Evolutionary conservation across 257 asterid genomes (phyloP), one percentile per base, ranked within the genome.

Genomic region (Coffea eugenioides): DNA sequence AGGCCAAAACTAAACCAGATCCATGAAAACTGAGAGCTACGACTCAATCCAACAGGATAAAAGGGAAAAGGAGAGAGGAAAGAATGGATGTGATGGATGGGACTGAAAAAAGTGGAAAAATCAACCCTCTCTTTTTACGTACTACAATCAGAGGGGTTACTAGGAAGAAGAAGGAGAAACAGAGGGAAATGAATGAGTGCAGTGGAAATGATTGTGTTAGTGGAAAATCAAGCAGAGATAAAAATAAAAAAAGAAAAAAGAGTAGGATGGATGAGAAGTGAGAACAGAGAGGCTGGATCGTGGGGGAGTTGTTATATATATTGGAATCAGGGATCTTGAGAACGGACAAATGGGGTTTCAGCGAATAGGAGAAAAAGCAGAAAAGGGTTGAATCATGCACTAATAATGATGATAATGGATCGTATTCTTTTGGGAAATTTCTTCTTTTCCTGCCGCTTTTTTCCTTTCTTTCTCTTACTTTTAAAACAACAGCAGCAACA

Each of bases 341-440:
- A 83, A 84, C 34, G 77, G 86, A 86, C 82, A 87, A 87, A 86
- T 71, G 89, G 83, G 83, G 39, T 54, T 85, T 81, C 71, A 84
- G 85, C 89, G 83, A 87, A 86, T 82, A 78, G 56, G 88, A 83
- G 83, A 66, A 87, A 87, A 88, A 86, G 82, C 13, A 71, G 76
- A 34, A 51, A 64, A 83, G 76, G 62, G 79, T 78, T 69, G 91
- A 88, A 66, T 66, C 27, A 25, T 62, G 65, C 9, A 18, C 13
- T 34, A 39, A n/a, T 79, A 90, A 83, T 79, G 83, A 71, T 83
- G 87, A 79, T 84, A 69, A 51, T 69, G 79, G 62, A 84, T 83
- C 77, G 77, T 20, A 70, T 74, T 79, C 78, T 87, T 84, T 81
- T 69, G 83, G 78, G 31, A 46, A 46, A 80, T 56, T 18, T 56